Percentiles rank a stretch among this genome's conserved stretches.
Evolutionary conservation across 164 flowering plant species (phyloP).

Genomic region (Stephania japonica): DNA sequence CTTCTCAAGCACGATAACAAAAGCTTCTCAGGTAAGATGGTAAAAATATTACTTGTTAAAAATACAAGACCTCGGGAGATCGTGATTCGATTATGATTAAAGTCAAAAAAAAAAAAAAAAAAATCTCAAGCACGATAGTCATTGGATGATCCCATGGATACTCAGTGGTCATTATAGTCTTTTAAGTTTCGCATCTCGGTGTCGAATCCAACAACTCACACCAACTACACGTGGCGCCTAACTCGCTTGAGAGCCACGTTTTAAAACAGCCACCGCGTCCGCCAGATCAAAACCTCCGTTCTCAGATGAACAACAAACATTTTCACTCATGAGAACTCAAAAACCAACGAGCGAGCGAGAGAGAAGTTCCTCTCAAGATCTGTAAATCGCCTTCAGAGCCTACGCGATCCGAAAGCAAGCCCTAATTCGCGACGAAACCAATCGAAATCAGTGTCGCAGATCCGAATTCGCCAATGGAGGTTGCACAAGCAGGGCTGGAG

Average conservation of each 20-base stretch:
- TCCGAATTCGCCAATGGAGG: conserved; percentile 46
- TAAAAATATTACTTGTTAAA: too few relatives aligned
- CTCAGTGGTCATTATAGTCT: too few relatives aligned
- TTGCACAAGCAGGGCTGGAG: conserved; percentile 55
- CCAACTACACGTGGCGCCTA: not conserved
- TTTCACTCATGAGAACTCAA: not conserved
- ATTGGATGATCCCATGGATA: too few relatives aligned
- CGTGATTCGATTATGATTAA: too few relatives aligned
- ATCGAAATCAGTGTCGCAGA: not conserved
- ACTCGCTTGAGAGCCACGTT: not conserved
- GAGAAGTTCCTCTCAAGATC: not conserved
- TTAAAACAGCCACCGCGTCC: not conserved
- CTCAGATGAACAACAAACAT: not conserved
- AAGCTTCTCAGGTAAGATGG: too few relatives aligned
- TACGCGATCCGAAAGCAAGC: not conserved
- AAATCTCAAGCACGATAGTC: too few relatives aligned
- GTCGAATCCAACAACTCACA: too few relatives aligned
- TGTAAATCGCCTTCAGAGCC: not conserved
- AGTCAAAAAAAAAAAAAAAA: too few relatives aligned
- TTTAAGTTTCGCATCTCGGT: too few relatives aligned
- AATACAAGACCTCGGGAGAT: too few relatives aligned
- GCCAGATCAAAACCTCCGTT: too few relatives aligned
- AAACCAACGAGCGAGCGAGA: not conserved
- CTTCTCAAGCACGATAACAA: too few relatives aligned
- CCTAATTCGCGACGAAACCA: not conserved